Evolutionary conservation across 352 stramenopile species (phyloP).

Genomic region (Globisporangium barbulae): DNA sequence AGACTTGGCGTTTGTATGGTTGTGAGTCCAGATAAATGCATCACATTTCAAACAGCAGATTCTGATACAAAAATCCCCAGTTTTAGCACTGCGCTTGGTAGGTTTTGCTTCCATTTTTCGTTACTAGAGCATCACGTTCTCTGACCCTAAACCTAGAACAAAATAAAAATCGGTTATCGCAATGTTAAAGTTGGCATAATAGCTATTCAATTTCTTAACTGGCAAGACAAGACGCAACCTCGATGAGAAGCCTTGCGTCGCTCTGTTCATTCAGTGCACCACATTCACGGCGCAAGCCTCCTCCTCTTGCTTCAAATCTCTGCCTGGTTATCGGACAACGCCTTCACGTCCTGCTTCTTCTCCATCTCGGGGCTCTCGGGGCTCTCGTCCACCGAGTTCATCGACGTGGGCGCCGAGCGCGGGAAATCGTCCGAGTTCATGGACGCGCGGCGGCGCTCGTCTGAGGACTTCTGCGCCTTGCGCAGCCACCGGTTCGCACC

Average conservation of each 20-base stretch:
- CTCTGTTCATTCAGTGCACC: no score
- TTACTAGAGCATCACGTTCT: no score
- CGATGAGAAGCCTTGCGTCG: neutral
- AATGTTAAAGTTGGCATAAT: no score
- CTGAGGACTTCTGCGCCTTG: constrained; percentile 60
- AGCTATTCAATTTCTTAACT: no score
- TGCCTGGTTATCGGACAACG: constrained; percentile 32
- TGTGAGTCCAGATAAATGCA: no score
- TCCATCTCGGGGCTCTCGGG: constrained; percentile 2
- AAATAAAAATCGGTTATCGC: no score
- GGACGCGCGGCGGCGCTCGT: constrained; percentile 35
- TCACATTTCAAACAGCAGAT: no score
- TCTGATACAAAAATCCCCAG: no score
- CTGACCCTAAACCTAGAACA: no score
- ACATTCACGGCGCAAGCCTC: neutral
- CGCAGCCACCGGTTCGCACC: constrained; percentile 75
- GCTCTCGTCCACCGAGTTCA: constrained; percentile 24
- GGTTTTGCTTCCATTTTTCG: no score
- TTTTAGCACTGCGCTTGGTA: no score
- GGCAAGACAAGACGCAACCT: neutral
- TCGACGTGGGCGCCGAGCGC: constrained; percentile 13
- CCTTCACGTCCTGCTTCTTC: neutral
- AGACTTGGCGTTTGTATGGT: no score
- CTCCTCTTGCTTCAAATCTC: constrained; percentile 34
- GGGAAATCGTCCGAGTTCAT: constrained; percentile 17